Percentiles rank a stretch among this genome's conserved stretches.
phyloP scores from a whole-genome alignment of 352 stramenopile genomes.

The Poterioochromonas sp. region DNA sequence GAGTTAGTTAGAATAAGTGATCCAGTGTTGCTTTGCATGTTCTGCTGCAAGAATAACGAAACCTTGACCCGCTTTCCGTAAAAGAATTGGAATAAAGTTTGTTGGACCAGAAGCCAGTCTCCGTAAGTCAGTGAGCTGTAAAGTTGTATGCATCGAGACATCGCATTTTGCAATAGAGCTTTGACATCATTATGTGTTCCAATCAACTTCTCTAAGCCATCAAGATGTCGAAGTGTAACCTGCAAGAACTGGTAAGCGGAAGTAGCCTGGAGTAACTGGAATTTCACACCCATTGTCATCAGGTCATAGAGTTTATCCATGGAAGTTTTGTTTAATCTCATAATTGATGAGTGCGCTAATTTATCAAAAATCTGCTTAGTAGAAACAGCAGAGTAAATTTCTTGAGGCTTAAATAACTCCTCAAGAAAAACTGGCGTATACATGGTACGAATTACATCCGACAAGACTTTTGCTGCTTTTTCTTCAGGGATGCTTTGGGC shows the following conservation, averaged over 20 bases:
- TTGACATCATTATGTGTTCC: constrained; percentile 59
- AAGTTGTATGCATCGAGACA: constrained; percentile 34
- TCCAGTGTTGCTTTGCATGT: constrained; percentile 66
- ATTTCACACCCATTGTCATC: constrained; percentile 90
- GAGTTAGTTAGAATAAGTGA: constrained; percentile 56
- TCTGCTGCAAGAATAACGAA: constrained; percentile 74
- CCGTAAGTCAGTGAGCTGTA: neutral
- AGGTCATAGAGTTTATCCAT: constrained; percentile 87
- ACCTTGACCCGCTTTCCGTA: constrained; percentile 77
- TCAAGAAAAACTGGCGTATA: constrained; percentile 77
- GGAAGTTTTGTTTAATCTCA: constrained; percentile 75
- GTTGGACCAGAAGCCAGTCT: constrained; percentile 51
- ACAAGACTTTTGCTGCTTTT: constrained; percentile 63
- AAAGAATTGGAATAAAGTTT: constrained; percentile 73
- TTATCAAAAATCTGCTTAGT: constrained; percentile 78
- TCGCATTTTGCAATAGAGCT: constrained; percentile 61
- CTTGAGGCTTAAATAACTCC: constrained; percentile 79
- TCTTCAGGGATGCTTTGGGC: constrained; percentile 74
- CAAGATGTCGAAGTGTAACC: constrained; percentile 72
- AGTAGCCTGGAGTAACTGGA: constrained; percentile 66
- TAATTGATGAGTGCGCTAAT: constrained; percentile 82
- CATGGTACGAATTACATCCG: constrained; percentile 81
- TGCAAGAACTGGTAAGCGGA: constrained; percentile 70
- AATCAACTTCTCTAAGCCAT: constrained; percentile 61
- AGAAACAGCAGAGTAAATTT: constrained; percentile 74